Evolutionary conservation across 2,329 filamentous ascomycete genomes (phyloP).

Genomic region (Colletotrichum chrysophilum): DNA sequence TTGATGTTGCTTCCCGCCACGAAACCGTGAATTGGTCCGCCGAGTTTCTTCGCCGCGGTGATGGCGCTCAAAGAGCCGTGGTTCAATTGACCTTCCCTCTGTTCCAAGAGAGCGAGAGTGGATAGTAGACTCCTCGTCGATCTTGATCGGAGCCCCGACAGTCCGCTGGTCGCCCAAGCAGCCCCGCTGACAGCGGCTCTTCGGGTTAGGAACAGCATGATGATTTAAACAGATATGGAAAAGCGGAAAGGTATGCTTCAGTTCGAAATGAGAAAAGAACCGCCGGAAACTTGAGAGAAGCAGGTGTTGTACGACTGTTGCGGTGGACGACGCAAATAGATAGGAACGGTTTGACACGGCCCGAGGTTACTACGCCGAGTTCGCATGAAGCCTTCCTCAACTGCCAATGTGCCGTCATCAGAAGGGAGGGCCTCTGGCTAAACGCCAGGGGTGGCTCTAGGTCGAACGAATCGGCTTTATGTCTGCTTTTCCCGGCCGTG

Average conservation of each 20-base stretch:
- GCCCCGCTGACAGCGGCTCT: slow-evolving; percentile 19
- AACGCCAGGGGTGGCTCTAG: background rate
- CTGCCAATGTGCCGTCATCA: slow-evolving; percentile 15
- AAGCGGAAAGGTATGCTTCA: background rate
- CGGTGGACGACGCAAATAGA: background rate
- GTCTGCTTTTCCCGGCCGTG: background rate
- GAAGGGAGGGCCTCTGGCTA: background rate
- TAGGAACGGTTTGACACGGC: slow-evolving; percentile 39
- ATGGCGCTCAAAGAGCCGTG: slow-evolving; percentile 82
- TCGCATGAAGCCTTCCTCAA: slow-evolving; percentile 16
- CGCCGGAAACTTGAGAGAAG: background rate
- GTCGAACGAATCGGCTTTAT: background rate
- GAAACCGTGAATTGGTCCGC: slow-evolving; percentile 85
- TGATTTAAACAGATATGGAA: slow-evolving; percentile 5
- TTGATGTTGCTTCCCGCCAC: slow-evolving; percentile 83
- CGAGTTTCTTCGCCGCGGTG: slow-evolving; percentile 84
- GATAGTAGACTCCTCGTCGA: slow-evolving; percentile 66
- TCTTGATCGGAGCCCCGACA: slow-evolving; percentile 29
- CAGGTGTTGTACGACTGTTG: background rate
- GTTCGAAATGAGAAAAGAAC: background rate
- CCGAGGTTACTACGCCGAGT: slow-evolving; percentile 34
- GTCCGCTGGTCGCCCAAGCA: slow-evolving; percentile 24
- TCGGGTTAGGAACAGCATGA: slow-evolving; percentile 34
- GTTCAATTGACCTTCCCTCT: slow-evolving; percentile 87
- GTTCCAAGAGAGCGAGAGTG: slow-evolving; percentile 90